These are phyloP conservation scores for Candida ipomoeae DNA, from an alignment of 805 yeast genomes.

Conservation along the genomic window DNA sequence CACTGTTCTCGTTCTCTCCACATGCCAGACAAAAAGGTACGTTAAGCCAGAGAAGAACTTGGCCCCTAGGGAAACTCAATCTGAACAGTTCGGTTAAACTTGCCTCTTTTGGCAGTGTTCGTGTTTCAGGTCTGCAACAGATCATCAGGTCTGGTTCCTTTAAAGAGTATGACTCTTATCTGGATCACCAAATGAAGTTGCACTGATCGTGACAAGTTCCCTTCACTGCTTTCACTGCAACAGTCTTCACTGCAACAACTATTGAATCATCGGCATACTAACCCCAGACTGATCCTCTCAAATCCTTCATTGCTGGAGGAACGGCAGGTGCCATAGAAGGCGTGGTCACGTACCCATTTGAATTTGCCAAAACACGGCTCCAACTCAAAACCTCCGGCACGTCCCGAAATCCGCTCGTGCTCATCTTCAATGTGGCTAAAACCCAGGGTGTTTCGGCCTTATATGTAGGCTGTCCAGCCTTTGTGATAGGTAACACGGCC, in stretches of 20 bases:
- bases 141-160: not conserved
- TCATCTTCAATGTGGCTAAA: constrained; percentile 69
- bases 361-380: constrained; percentile 90
- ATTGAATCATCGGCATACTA: constrained; percentile 5
- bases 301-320: constrained; percentile 93
- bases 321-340: constrained; percentile 97
- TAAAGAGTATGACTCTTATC: not conserved
- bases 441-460: constrained; percentile 75
- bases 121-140: not conserved
- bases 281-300: constrained; percentile 53
- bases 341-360: constrained; percentile 88
- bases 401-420: constrained; percentile 78
- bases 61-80: not conserved
- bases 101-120: not conserved
- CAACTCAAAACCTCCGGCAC: constrained; percentile 67
- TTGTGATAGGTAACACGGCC: constrained; percentile 91
- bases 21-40: constrained; percentile 4
- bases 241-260: no score
- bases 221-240: no score
- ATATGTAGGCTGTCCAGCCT: constrained; percentile 95
- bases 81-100: not conserved
- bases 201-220: no score
- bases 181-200: no score
- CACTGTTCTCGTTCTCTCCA: constrained; percentile 1
- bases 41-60: not conserved